Evolutionary conservation across 2,329 filamentous ascomycete species (phyloP).

Genomic region (Pseudodiploospora longispora): DNA sequence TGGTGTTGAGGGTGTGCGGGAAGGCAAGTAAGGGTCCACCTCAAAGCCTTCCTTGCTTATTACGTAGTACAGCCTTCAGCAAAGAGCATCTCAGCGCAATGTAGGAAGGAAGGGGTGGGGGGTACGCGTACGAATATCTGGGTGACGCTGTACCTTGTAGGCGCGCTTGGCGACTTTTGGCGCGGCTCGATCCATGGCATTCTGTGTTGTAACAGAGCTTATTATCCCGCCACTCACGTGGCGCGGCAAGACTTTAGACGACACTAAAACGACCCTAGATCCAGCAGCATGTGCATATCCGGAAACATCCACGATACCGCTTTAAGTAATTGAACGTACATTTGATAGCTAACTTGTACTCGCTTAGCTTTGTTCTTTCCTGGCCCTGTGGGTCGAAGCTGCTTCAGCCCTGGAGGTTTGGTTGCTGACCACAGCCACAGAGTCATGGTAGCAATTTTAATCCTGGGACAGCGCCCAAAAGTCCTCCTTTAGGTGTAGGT

Average conservation of each 20-base stretch:
- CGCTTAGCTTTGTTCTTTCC: neutral
- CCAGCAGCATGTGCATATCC: neutral
- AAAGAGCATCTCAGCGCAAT: no score
- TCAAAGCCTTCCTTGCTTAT: no score
- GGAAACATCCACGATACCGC: neutral
- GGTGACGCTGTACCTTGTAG: no score
- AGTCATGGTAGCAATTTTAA: neutral
- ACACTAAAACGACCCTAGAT: neutral
- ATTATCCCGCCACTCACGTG: conserved; percentile 3
- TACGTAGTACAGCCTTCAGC: no score
- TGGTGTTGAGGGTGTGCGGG: no score
- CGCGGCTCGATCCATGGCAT: neutral
- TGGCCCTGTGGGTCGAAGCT: neutral
- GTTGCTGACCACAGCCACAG: neutral
- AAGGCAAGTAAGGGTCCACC: no score
- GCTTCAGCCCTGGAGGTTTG: neutral
- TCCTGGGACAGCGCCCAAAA: no score
- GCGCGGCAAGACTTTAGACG: neutral
- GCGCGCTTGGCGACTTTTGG: conserved; percentile 4
- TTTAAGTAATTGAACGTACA: neutral
- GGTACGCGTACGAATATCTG: no score
- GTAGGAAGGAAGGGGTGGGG: no score
- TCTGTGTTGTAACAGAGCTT: neutral
- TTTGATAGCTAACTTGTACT: neutral
- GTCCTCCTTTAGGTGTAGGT: no score